phyloP scores from a whole-genome alignment of 1,284 basidiomycete species.

The Puccinia coronata region DNA sequence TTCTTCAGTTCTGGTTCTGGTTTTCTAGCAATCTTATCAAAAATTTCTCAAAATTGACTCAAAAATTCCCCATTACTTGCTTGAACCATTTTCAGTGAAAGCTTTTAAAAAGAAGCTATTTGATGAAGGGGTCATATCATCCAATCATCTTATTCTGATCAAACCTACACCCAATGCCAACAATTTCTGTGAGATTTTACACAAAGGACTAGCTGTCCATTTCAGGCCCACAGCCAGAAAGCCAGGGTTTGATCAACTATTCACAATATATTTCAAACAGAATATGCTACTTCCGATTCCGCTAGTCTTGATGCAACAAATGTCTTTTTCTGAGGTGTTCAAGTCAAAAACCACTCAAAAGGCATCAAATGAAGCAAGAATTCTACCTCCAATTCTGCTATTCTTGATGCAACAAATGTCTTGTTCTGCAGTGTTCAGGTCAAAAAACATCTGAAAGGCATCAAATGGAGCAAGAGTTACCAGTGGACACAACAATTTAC shows the following conservation, averaged over 20 bases:
- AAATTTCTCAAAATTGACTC: too few species aligned
- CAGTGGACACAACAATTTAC: neutral
- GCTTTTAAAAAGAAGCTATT: neutral
- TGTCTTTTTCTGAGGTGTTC: neutral
- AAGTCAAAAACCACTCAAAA: neutral
- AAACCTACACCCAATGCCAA: neutral
- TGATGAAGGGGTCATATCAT: neutral
- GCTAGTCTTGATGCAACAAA: neutral
- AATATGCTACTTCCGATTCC: neutral
- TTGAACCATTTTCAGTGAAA: too few species aligned
- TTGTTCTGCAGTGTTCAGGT: neutral
- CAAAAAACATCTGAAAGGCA: neutral
- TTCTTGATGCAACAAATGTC: neutral
- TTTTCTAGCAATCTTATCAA: too few species aligned
- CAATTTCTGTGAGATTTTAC: neutral
- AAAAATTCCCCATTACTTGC: too few species aligned
- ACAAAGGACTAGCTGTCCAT: neutral
- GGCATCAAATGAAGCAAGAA: neutral
- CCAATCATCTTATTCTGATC: conserved; percentile 1
- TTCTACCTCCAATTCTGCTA: neutral
- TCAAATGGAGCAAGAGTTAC: neutral
- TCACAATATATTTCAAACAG: too few species aligned
- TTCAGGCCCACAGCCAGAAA: too few species aligned
- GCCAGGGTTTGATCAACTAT: too few species aligned
- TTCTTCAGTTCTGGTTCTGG: too few species aligned